phyloP scores from a whole-genome alignment of 306 rosid genomes.

The Glycine tomentella region DNA sequence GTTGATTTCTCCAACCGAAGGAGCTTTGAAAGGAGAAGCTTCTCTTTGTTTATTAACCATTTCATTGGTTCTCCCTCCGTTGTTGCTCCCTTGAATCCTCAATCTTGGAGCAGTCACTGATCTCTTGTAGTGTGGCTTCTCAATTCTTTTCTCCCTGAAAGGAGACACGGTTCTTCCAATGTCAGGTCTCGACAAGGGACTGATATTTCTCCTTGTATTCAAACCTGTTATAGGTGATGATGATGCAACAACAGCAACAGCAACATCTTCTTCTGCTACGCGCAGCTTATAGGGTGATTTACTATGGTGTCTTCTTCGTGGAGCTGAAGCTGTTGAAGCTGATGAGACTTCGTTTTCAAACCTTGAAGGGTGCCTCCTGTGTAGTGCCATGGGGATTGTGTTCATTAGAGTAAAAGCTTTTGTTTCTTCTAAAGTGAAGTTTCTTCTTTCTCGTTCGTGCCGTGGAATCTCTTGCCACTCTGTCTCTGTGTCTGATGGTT shows the following conservation, averaged over 20 bases:
- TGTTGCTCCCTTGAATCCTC: constrained; percentile 52
- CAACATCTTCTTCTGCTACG: constrained; percentile 36
- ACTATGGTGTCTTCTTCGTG: constrained; percentile 58
- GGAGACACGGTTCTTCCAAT: constrained; percentile 61
- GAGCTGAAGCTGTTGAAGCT: constrained; percentile 19
- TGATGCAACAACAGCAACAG: background rate
- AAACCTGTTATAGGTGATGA: constrained; percentile 40
- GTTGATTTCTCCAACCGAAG: constrained; percentile 70
- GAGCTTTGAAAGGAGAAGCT: constrained; percentile 46
- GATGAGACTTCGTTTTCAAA: constrained; percentile 50
- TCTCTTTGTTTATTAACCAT: constrained; percentile 45
- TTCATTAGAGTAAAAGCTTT: constrained; percentile 37
- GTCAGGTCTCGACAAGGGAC: constrained; percentile 65
- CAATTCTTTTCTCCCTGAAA: constrained; percentile 31
- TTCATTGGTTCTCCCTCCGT: constrained; percentile 45
- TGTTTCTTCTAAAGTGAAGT: constrained; percentile 42
- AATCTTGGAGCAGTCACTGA: constrained; percentile 72
- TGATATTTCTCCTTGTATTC: constrained; percentile 52
- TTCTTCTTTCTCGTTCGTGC: constrained; percentile 51
- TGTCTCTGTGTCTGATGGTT: constrained; percentile 90
- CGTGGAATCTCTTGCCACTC: constrained; percentile 71
- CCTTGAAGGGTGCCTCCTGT: constrained; percentile 57
- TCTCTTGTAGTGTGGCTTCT: constrained; percentile 62
- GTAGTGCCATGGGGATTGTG: constrained; percentile 52
- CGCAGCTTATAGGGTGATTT: constrained; percentile 71